A percentile compares a stretch with the other conserved stretches of the same genome.
phyloP scores from a whole-genome alignment of 2,329 filamentous ascomycete genomes.

The Apiospora hydei region DNA sequence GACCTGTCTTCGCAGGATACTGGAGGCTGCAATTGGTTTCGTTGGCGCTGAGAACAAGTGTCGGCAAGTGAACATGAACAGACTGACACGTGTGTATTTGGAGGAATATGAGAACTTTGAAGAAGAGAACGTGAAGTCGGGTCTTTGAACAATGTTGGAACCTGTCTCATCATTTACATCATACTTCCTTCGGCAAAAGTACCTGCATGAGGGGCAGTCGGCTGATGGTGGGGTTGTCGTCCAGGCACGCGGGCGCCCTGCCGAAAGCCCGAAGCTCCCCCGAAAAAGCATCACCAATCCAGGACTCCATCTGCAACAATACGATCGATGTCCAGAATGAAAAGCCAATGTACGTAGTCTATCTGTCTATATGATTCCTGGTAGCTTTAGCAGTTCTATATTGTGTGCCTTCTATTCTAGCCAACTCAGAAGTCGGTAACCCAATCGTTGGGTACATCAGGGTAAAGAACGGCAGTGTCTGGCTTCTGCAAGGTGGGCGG shows the following conservation, averaged over 20 bases:
- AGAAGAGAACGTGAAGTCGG: background rate
- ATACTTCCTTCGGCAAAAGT: background rate
- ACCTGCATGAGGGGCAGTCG: background rate
- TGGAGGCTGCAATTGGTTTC: background rate
- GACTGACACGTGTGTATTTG: no score
- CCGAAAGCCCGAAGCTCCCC: background rate
- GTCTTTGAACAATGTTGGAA: background rate
- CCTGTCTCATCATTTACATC: slow-evolving; percentile 8
- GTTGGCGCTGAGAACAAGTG: background rate
- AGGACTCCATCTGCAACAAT: background rate
- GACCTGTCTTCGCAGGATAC: no score
- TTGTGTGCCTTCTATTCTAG: no score
- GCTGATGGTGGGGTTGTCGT: slow-evolving; percentile 12
- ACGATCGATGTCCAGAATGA: background rate
- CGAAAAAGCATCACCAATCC: background rate
- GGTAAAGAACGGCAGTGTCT: background rate
- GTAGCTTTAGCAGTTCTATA: background rate
- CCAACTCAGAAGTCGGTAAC: background rate
- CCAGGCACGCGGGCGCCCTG: background rate
- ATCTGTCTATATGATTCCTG: background rate
- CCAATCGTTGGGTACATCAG: background rate
- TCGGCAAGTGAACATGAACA: background rate
- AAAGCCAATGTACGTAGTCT: background rate
- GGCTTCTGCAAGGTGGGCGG: background rate
- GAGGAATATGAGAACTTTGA: background rate